Evolutionary conservation across 768 basidiomycete species (phyloP).

Genomic region (Gloeostereum incarnatum): DNA sequence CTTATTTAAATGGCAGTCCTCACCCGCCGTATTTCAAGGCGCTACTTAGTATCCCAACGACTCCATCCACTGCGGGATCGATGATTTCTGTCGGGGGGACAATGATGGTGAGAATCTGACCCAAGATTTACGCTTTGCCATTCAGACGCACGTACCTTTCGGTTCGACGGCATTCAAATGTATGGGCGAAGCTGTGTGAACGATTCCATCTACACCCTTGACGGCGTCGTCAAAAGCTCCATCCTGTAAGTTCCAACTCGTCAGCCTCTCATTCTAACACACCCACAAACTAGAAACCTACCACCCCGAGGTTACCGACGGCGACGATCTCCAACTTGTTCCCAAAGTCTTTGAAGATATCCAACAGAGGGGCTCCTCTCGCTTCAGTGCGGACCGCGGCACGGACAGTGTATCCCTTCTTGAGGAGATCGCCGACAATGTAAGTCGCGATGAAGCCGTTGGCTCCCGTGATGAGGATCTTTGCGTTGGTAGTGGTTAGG

Average conservation of each 20-base stretch:
- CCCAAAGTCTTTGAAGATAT: constrained; percentile 40
- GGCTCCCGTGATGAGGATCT: constrained; percentile 35
- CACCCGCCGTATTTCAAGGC: too few species aligned
- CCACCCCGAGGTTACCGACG: constrained; percentile 56
- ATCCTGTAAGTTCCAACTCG: constrained; percentile 23
- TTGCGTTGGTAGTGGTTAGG: constrained; percentile 13
- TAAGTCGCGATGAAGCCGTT: constrained; percentile 55
- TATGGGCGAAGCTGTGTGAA: constrained; percentile 62
- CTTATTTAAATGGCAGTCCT: too few species aligned
- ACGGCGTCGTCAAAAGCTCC: constrained; percentile 77
- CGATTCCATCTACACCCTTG: constrained; percentile 38
- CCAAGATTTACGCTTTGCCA: too few species aligned
- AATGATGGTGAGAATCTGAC: neutral
- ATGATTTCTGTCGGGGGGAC: constrained; percentile 30
- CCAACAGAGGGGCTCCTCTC: constrained; percentile 48
- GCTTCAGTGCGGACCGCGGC: constrained; percentile 54
- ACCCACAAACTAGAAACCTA: constrained; percentile 5
- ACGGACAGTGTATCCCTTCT: constrained; percentile 53
- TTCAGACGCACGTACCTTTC: constrained; percentile 16
- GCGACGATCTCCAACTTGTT: constrained; percentile 55
- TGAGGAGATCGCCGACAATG: constrained; percentile 46
- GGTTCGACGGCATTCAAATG: constrained; percentile 33
- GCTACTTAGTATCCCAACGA: constrained; percentile 34
- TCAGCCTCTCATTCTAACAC: neutral
- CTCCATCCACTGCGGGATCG: constrained; percentile 49